Percentiles rank a stretch among this genome's conserved stretches.
These are phyloP conservation scores for Halophytophthora batemanensis DNA, from an alignment of 352 stramenopile genomes.

Conservation along the genomic window DNA sequence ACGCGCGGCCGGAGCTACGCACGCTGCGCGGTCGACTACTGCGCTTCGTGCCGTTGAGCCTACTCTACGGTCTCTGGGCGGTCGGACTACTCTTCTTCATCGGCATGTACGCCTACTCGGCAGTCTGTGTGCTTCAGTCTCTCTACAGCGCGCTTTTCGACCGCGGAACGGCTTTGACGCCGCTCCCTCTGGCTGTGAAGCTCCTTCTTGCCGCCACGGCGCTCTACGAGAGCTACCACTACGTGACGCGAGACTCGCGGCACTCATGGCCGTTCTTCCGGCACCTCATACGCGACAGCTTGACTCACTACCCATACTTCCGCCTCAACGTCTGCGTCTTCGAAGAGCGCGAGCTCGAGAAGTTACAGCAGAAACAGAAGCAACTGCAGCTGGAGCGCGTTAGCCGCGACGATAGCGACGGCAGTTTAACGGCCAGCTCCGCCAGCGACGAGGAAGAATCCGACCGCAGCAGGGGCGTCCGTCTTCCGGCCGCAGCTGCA, in stretches of 20 bases:
- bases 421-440: conserved; percentile 22
- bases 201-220: conserved; percentile 23
- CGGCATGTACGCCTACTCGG: background rate
- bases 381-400: conserved; percentile 26
- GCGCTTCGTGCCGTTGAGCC: conserved; percentile 1
- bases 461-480: no score
- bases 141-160: background rate
- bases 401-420: conserved; percentile 31
- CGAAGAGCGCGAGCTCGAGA: conserved; percentile 22
- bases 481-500: conserved; percentile 87
- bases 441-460: conserved; percentile 24
- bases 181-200: conserved; percentile 1
- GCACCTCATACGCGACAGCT: conserved; percentile 21
- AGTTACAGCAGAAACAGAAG: conserved; percentile 13
- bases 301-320: conserved; percentile 54
- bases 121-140: background rate
- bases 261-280: conserved; percentile 30
- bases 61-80: conserved; percentile 8
- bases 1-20: conserved; percentile 2
- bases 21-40: background rate
- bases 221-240: conserved; percentile 33
- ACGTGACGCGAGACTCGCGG: conserved; percentile 4
- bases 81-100: conserved; percentile 1
- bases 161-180: background rate
- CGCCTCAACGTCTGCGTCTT: conserved; percentile 41